These are phyloP conservation scores for Casuarina glauca DNA, from an alignment of 306 rosid species.

Conservation along the genomic window DNA sequence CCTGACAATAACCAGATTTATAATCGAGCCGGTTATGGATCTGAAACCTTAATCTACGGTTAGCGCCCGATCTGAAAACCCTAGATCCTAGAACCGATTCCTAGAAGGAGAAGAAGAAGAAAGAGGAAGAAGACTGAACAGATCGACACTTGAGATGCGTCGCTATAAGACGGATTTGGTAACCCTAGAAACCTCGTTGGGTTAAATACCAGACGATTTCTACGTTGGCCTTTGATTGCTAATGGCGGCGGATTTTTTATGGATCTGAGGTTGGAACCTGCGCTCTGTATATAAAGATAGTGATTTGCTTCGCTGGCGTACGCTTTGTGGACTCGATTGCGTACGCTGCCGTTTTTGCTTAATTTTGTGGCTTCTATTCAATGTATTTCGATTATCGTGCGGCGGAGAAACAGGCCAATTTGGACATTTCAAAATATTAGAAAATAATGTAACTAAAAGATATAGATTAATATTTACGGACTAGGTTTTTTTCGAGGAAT, in stretches of 20 bases:
- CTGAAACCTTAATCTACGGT: constrained; percentile 18
- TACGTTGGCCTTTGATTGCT: background rate
- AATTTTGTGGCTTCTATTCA: too few relatives aligned
- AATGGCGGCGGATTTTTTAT: background rate
- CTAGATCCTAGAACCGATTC: background rate
- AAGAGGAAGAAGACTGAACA: background rate
- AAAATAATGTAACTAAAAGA: too few relatives aligned
- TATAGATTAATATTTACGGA: too few relatives aligned
- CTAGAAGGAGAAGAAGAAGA: background rate
- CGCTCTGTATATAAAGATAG: background rate
- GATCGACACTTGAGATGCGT: background rate
- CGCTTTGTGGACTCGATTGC: background rate
- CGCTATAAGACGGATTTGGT: background rate
- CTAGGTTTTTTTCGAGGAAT: too few relatives aligned
- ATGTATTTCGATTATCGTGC: too few relatives aligned
- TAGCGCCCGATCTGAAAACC: constrained; percentile 7
- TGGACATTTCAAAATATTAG: too few relatives aligned
- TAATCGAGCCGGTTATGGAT: background rate
- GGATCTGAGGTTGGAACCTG: background rate
- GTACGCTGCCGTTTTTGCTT: background rate
- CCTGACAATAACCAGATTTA: constrained; percentile 19
- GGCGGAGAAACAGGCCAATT: too few relatives aligned
- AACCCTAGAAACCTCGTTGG: constrained; percentile 2
- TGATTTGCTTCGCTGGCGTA: constrained; percentile 4
- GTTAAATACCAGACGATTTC: background rate